Evolutionary conservation across 306 rosid genomes (phyloP).

Genomic region (Glycine latifolia): DNA sequence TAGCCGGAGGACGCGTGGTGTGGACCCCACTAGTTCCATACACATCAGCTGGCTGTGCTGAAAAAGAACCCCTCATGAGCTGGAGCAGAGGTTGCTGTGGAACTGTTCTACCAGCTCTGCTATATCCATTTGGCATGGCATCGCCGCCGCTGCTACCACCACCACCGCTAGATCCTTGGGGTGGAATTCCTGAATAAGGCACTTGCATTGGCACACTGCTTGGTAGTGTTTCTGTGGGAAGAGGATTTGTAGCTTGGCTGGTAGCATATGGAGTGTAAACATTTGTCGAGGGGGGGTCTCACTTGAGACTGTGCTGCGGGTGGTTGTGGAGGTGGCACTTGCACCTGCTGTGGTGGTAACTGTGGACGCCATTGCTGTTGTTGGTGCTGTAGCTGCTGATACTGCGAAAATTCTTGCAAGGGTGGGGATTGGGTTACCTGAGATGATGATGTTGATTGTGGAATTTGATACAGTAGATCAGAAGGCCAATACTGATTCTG

Average conservation of each 20-base stretch:
- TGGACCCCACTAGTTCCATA: constrained; percentile 62
- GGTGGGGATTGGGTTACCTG: constrained; percentile 67
- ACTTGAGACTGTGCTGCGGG: constrained; percentile 56
- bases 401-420: constrained; percentile 67
- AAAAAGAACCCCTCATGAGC: constrained; percentile 63
- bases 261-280: constrained; percentile 68
- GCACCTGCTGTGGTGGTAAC: constrained; percentile 57
- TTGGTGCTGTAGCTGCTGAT: constrained; percentile 68
- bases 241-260: constrained; percentile 67
- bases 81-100: constrained; percentile 73
- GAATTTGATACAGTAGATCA: constrained; percentile 67
- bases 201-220: constrained; percentile 83
- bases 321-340: constrained; percentile 58
- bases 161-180: constrained; percentile 56
- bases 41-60: constrained; percentile 48
- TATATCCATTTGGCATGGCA: constrained; percentile 68
- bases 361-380: constrained; percentile 50
- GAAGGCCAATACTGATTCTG: constrained; percentile 71
- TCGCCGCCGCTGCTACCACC: constrained; percentile 34
- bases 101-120: constrained; percentile 64
- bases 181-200: constrained; percentile 70
- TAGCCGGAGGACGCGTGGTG: constrained; percentile 62
- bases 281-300: constrained; percentile 56
- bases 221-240: constrained; percentile 62
- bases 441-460: constrained; percentile 62